phyloP scores from a whole-genome alignment of 352 stramenopile species.

The Globisporangium iwayamae region DNA sequence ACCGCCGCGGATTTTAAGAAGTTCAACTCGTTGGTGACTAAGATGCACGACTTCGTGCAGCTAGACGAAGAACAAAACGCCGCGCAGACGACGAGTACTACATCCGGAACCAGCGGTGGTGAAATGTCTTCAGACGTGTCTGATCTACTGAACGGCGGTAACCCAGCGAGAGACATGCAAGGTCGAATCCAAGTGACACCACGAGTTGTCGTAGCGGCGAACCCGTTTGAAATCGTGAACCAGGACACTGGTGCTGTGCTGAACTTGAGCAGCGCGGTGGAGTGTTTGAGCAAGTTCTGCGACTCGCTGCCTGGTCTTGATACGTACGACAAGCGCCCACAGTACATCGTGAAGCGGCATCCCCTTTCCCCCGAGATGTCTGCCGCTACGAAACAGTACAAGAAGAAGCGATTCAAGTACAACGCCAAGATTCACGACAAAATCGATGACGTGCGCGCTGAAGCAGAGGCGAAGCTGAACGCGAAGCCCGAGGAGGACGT shows the following conservation, averaged over 20 bases:
- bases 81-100: neutral
- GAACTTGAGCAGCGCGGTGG: constrained; percentile 59
- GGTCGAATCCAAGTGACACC: constrained; percentile 16
- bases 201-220: constrained; percentile 2
- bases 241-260: constrained; percentile 63
- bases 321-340: constrained; percentile 74
- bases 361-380: constrained; percentile 44
- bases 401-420: constrained; percentile 80
- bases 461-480: constrained; percentile 26
- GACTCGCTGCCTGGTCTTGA: constrained; percentile 76
- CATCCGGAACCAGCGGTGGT: neutral
- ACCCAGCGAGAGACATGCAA: constrained; percentile 2
- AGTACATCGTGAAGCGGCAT: constrained; percentile 76
- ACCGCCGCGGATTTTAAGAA: constrained; percentile 40
- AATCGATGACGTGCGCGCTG: constrained; percentile 63
- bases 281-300: constrained; percentile 72
- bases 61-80: constrained; percentile 39
- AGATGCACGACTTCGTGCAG: constrained; percentile 55
- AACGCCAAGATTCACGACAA: constrained; percentile 77
- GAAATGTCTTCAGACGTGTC: constrained; percentile 10
- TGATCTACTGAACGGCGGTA: neutral
- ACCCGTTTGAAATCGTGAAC: constrained; percentile 54
- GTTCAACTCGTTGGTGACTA: constrained; percentile 52
- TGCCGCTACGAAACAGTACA: constrained; percentile 44
- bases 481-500: constrained; percentile 18